Evolutionary conservation across 2,329 filamentous ascomycete species (phyloP).

Genomic region (Madurella mycetomatis): DNA sequence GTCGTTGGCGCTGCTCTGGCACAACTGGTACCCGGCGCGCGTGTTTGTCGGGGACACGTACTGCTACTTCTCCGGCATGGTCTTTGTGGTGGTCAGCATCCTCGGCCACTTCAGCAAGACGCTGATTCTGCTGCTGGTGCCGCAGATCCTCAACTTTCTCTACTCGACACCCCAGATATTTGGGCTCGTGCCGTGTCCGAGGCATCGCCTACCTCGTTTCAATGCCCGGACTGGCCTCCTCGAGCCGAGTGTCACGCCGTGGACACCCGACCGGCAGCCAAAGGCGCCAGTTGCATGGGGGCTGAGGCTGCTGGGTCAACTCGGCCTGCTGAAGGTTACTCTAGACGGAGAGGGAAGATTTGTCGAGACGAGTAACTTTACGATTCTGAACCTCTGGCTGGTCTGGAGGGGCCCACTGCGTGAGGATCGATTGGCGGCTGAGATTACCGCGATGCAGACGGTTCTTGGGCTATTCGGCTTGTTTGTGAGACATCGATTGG

Average conservation of each 20-base stretch:
- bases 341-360: constrained; percentile 66
- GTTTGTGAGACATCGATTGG: constrained; percentile 79
- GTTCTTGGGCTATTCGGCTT: constrained; percentile 74
- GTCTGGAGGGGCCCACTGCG: constrained; percentile 90
- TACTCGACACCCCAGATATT: constrained; percentile 94
- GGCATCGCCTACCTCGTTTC: constrained; percentile 86
- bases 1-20: constrained; percentile 75
- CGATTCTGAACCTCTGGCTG: constrained; percentile 91
- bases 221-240: constrained; percentile 79
- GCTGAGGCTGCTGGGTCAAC: constrained; percentile 63
- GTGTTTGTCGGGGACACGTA: constrained; percentile 99
- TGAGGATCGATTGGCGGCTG: constrained; percentile 76
- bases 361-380: constrained; percentile 81
- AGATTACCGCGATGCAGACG: constrained; percentile 75
- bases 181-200: constrained; percentile 82
- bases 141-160: constrained; percentile 93
- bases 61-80: constrained; percentile 99
- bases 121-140: constrained; percentile 80
- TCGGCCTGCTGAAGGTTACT: constrained; percentile 65
- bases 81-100: constrained; percentile 95
- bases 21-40: constrained; percentile 94
- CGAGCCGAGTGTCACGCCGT: constrained; percentile 80
- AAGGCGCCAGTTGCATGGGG: constrained; percentile 55
- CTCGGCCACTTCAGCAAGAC: constrained; percentile 98
- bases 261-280: constrained; percentile 64